Evolutionary conservation across 306 rosid species (phyloP).

Genomic region (Sindora glabra): DNA sequence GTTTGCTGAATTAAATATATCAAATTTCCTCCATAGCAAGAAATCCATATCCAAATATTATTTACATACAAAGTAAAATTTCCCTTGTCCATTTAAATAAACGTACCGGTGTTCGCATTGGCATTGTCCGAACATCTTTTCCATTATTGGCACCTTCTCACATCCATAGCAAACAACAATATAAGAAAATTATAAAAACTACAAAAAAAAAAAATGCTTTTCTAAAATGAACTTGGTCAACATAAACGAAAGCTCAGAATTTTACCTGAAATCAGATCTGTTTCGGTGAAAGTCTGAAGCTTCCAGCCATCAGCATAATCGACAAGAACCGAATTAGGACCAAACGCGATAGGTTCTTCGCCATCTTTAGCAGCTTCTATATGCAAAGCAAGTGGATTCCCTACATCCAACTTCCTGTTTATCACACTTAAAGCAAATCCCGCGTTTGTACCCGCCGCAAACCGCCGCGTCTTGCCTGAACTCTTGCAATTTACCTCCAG

Average conservation of each 20-base stretch:
- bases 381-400: slow-evolving; percentile 25
- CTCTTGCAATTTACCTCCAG: slow-evolving; percentile 56
- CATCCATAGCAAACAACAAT: not conserved
- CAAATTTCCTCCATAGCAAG: too few relatives aligned
- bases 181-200: not conserved
- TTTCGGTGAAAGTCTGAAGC: slow-evolving; percentile 43
- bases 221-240: not conserved
- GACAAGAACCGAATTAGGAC: slow-evolving; percentile 47
- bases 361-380: slow-evolving; percentile 62
- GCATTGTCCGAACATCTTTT: not conserved
- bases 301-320: slow-evolving; percentile 53
- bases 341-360: slow-evolving; percentile 68
- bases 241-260: not conserved
- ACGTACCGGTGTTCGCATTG: slow-evolving; percentile 22
- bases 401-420: slow-evolving; percentile 35
- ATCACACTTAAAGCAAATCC: slow-evolving; percentile 54
- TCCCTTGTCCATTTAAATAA: not conserved
- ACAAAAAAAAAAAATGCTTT: not conserved
- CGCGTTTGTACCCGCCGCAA: slow-evolving; percentile 58
- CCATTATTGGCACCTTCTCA: slow-evolving; percentile 7
- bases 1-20: too few relatives aligned
- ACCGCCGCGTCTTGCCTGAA: slow-evolving; percentile 60
- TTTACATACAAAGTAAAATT: not conserved
- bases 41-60: too few relatives aligned
- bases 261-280: slow-evolving; percentile 16